Evolutionary conservation across 2,329 filamentous ascomycete species (phyloP), one percentile per base, ranked within the genome.

Genomic region (Phoma sp.): DNA sequence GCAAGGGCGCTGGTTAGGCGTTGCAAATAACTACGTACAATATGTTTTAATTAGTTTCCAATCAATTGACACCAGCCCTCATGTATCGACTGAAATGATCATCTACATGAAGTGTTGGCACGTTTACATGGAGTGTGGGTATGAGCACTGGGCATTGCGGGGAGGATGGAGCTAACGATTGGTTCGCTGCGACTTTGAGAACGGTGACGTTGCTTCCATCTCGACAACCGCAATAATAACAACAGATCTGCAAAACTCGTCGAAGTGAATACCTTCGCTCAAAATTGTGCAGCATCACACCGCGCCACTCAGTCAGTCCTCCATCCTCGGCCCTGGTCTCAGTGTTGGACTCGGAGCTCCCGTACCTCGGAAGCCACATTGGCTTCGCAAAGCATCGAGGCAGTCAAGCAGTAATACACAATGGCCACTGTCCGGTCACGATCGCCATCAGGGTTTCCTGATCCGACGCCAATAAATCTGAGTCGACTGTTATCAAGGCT

Each of bases 401-500:
- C 14, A 32, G 11, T 4, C 17, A 15, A 17, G n/a, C 7, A 40
- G 5, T 1, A 34, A 3, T 20, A 17, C 33, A 36, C 32, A 46
- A 71, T 70, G 68, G 36, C 63, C 12, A 47, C 66, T 10, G 54
- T 39, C 5, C 34, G 56, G 47, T 37, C 67, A 33, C 60, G 53
- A n/a, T 65, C 66, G 5, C 64, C 68, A 1, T 57, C 68, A 32
- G 59, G 50, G 2, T 62, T 54, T 25, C 62, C 68, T 9, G 69
- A 73, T 15, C 47, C 66, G 5, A 70, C 67, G 2, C 56, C 65
- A 1, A 72, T 76, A 34, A 76, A 90, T 65, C 81, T 93, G 15
- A 83, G 80, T 34, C 83, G 87, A 30, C 79, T 92, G 42, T 82
- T 93, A 5, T 76, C 77, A 43, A 85, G 89, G 26, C 78, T 92